Conservation (phyloP, 768 basidiomycete genomes). For the Mycena leptocephala region DNA sequence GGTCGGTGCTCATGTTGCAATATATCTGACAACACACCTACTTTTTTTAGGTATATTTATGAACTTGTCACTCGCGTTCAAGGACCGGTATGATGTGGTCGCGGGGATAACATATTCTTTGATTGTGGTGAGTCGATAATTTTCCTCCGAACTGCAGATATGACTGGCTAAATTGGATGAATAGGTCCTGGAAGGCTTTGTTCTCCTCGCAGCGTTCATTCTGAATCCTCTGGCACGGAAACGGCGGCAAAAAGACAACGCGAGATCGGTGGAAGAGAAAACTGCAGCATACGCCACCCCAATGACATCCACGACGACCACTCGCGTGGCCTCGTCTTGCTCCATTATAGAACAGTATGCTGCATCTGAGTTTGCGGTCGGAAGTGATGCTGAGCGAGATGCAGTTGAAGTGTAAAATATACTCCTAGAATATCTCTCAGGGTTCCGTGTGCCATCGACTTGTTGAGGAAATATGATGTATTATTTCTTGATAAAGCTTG, state of each 20-base stretch:
- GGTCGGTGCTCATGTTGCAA: constrained; percentile 46
- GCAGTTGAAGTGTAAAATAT: too few relatives aligned
- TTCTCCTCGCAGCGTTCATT: constrained; percentile 75
- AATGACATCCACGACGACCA: too few relatives aligned
- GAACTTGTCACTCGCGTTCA: constrained; percentile 79
- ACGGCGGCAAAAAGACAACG: constrained; percentile 49
- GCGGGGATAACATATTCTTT: constrained; percentile 75
- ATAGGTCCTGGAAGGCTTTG: constrained; percentile 74
- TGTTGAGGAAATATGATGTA: too few relatives aligned
- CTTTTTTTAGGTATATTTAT: constrained; percentile 69
- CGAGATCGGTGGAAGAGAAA: constrained; percentile 52
- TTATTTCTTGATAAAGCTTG: too few relatives aligned
- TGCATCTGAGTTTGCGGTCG: too few relatives aligned
- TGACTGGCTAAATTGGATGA: background rate
- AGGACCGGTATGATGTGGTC: constrained; percentile 72
- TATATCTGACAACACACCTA: background rate
- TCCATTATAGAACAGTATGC: too few relatives aligned
- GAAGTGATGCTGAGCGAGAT: too few relatives aligned
- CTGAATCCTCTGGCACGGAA: constrained; percentile 74
- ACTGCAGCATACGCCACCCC: constrained; percentile 64
- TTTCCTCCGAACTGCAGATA: background rate
- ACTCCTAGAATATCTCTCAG: too few relatives aligned
- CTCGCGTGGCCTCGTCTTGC: too few relatives aligned
- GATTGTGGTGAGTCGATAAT: constrained; percentile 67
- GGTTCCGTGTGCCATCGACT: too few relatives aligned